These are phyloP conservation scores for Candida sp. DNA, from an alignment of 1,139 yeast species.

Conservation along the genomic window DNA sequence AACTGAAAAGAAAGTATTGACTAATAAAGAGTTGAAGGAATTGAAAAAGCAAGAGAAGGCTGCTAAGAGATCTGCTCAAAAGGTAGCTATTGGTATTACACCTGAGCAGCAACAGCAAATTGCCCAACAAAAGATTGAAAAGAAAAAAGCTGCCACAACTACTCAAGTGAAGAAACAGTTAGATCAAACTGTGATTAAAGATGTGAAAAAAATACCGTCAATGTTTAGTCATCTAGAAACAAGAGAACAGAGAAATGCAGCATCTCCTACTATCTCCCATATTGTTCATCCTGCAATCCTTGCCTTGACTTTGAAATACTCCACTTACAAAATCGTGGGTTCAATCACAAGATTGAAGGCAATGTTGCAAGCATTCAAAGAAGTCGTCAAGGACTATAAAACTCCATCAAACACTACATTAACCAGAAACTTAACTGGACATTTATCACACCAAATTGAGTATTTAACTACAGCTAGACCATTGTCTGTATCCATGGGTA, in stretches of 20 bases:
- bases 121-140: constrained; percentile 41
- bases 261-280: constrained; percentile 57
- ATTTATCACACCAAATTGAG: constrained; percentile 92
- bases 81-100: constrained; percentile 49
- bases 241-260: constrained; percentile 71
- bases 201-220: constrained; percentile 49
- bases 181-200: constrained; percentile 49
- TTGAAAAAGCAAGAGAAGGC: constrained; percentile 87
- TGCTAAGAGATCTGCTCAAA: constrained; percentile 76
- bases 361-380: constrained; percentile 83
- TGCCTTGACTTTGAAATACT: constrained; percentile 73
- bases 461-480: constrained; percentile 91
- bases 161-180: constrained; percentile 53
- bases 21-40: constrained; percentile 86
- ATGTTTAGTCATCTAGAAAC: constrained; percentile 89
- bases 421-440: constrained; percentile 84
- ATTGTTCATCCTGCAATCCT: constrained; percentile 87
- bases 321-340: constrained; percentile 86
- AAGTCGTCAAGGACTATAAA: constrained; percentile 72
- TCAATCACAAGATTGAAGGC: constrained; percentile 81
- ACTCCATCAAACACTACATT: constrained; percentile 87
- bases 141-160: constrained; percentile 27
- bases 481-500: constrained; percentile 92
- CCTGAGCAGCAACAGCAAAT: constrained; percentile 40
- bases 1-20: constrained; percentile 27